Evolutionary conservation across 2,329 filamentous ascomycete genomes (phyloP), one percentile per base, ranked within the genome.

Genomic region (Fusarium bulbicola): DNA sequence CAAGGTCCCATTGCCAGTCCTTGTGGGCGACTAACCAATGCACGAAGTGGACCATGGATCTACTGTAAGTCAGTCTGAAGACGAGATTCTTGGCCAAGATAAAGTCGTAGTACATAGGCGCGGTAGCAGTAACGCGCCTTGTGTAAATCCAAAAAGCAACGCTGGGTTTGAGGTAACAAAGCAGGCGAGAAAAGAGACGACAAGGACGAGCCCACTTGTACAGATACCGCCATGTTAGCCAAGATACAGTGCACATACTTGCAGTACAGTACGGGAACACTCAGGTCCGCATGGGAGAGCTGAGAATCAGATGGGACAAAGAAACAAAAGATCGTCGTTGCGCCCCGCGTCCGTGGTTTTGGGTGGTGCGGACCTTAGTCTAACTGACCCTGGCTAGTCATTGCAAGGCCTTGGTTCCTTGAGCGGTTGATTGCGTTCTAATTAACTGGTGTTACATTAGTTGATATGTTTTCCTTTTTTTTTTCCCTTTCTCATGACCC

Each of bases 271-370:
- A 65, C 40, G 46, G 62, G 34, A 60, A 60, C 34, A 47, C 26
- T 20, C 20, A 52, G 49, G n/a, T 42, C 39, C 37, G n/a, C 42
- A 45, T 62, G 61, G 53, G 42, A 59, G 67, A 68, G 63, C 62
- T 65, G 60, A 74, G 59, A 43, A 67, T 52, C 59, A 49, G 70
- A 73, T 59, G 65, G 59, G 70, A 73, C 62, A 65, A 58, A 74
- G 53, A 76, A 70, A 76, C 72, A 68, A 63, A 74, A 64, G 75
- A 77, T 77, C 75, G 75, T 68, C 75, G 58, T 66, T 47, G 68
- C 72, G 75, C 74, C 72, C 75, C 75, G 74, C 74, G 74, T 69
- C 75, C 75, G 66, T 76, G 75, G 75, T 66, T 77, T 77, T 77
- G 75, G 75, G 75, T 77, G 75, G 74, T 75, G 68, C 74, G 61